Evolutionary conservation across 1,284 basidiomycete species (phyloP).

Genomic region (Afroboletus lepidellus): DNA sequence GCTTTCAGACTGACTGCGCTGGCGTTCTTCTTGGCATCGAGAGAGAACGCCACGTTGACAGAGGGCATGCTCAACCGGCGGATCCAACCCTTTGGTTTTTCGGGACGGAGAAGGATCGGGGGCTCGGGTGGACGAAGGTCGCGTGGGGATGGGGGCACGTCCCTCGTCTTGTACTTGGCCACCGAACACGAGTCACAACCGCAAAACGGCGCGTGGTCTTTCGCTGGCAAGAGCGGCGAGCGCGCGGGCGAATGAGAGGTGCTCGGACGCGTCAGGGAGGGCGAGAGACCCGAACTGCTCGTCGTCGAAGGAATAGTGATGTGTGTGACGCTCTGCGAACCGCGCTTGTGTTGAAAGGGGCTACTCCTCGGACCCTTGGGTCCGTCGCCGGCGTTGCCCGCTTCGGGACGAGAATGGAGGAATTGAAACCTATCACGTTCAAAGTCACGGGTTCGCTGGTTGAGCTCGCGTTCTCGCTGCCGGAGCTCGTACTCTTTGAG

Average conservation of each 20-base stretch:
- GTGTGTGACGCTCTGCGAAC: conserved; percentile 48
- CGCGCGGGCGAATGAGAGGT: conserved; percentile 28
- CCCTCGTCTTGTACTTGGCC: conserved; percentile 43
- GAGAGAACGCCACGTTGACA: conserved; percentile 52
- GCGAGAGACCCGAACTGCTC: conserved; percentile 14
- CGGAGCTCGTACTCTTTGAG: conserved; percentile 51
- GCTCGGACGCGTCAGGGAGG: conserved; percentile 15
- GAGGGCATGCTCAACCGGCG: conserved; percentile 74
- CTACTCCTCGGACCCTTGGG: conserved; percentile 29
- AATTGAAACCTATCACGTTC: conserved; percentile 49
- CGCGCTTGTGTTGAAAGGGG: conserved; percentile 29
- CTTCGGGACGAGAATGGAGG: conserved; percentile 32
- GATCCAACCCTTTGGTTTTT: conserved; percentile 73
- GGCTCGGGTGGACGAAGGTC: conserved; percentile 44
- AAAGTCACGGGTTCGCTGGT: conserved; percentile 51
- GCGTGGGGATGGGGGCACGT: conserved; percentile 34
- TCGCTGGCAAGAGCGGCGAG: conserved; percentile 24
- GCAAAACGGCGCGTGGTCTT: conserved; percentile 55
- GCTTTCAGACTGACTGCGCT: conserved; percentile 39
- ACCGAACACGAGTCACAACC: conserved; percentile 61
- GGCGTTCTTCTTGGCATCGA: conserved; percentile 46
- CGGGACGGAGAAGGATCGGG: conserved; percentile 43
- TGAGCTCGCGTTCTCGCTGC: conserved; percentile 59
- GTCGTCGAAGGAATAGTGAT: conserved; percentile 40
- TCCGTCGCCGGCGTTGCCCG: conserved; percentile 15